Evolutionary conservation across 176 grass and related monocot species (phyloP), one percentile per base, ranked within the genome.

Genomic region (Dendrocalamus sinicus): DNA sequence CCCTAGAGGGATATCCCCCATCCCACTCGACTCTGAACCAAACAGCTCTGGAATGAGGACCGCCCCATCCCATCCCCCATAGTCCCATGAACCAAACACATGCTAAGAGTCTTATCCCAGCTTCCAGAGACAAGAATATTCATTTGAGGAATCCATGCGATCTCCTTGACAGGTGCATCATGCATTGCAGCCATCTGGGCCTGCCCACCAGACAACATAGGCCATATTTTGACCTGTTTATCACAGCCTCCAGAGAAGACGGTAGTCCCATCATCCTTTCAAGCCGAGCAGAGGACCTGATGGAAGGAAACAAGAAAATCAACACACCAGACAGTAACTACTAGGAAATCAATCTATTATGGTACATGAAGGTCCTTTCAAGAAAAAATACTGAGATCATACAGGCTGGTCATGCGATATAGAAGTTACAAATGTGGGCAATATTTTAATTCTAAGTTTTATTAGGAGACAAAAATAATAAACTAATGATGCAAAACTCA

Each of bases 181-280:
- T 98, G 95, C 86, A 92, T 87, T 28, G 95, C 91, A 40, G 95
- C 91, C 20, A 89, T 90, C 35, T 91, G 91, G 69, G 95, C 84
- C 81, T 93, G 93, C 47, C 93, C 95, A 67, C 95, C 95, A 55
- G 93, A 90, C 60, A 98, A 68, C 19, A 98, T 73, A 75, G 95
- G 93, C 93, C 95, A 98, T 91, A 98, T 98, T 77, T 95, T 98
- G 26, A 95, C 93, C 55, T 86, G 89, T 83, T 98, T 98, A 83
- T 98, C 93, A 48, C 95, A 98, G 55, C 95, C 95, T 79, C 92
- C 95, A 32, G 95, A 87, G 90, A 97, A 97, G 4, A 97, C 93
- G 30, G 89, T 95, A 5, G 89, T 97, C 12, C 95, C 95, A 66
- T 98, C 93, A 70, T 95, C 95, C 81, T 98, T 98, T 93, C 95